A percentile compares a stretch with the other conserved stretches of the same genome.
Evolutionary conservation across 2,329 filamentous ascomycete species (phyloP).

Genomic region (Seiridium cupressi): DNA sequence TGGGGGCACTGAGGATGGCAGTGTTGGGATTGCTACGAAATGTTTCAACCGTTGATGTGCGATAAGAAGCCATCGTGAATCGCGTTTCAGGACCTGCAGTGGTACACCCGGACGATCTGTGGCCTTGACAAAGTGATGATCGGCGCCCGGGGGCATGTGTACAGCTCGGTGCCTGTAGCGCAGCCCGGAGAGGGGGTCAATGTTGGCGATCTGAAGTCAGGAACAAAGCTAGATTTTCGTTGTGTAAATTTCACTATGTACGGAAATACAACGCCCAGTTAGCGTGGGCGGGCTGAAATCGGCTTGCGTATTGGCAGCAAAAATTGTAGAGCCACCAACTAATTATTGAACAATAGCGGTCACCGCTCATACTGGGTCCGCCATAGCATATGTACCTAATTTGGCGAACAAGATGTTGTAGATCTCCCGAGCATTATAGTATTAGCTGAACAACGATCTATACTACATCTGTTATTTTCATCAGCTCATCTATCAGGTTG

Average conservation of each 20-base stretch:
- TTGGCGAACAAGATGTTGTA: neutral
- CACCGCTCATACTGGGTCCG: neutral
- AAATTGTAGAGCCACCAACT: too few relatives aligned
- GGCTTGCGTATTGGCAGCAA: too few relatives aligned
- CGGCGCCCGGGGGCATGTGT: neutral
- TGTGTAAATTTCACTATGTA: too few relatives aligned
- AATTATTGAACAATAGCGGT: neutral
- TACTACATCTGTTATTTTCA: neutral
- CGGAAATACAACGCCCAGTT: too few relatives aligned
- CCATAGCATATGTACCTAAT: neutral
- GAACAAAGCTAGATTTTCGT: too few relatives aligned
- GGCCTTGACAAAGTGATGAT: neutral
- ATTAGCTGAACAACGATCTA: neutral
- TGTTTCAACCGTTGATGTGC: slow-evolving; percentile 6
- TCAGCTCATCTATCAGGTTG: neutral
- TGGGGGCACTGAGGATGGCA: neutral
- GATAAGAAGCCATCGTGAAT: slow-evolving; percentile 7
- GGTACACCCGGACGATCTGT: neutral
- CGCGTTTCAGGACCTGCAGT: slow-evolving; percentile 7
- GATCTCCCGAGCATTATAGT: neutral
- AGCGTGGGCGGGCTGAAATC: too few relatives aligned
- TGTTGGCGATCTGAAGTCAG: neutral
- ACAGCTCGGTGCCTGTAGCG: neutral
- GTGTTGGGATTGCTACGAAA: neutral
- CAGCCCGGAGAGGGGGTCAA: neutral